A percentile compares a stretch with the other conserved stretches of the same genome.
Conservation (phyloP, 805 yeast genomes). For the Maudiozyma barnettii region DNA sequence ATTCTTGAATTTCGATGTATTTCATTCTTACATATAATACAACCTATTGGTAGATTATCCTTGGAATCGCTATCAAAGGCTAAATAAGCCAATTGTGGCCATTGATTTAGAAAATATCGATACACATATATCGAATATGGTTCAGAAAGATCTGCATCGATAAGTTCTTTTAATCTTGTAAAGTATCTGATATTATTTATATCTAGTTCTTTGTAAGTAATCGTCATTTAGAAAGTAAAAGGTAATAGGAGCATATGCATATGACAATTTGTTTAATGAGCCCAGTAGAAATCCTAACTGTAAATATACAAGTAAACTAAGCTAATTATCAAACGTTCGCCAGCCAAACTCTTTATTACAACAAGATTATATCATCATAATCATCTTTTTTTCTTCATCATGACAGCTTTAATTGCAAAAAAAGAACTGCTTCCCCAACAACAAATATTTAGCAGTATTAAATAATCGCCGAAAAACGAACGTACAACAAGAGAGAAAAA, state of each 20-base stretch:
- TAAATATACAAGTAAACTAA: no score
- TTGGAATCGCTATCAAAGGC: conserved; percentile 36
- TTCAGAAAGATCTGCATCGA: conserved; percentile 72
- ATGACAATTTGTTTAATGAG: no score
- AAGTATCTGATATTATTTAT: conserved; percentile 31
- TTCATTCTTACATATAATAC: conserved; percentile 74
- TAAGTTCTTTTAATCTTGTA: conserved; percentile 42
- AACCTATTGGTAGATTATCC: conserved; percentile 51
- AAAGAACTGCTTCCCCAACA: no score
- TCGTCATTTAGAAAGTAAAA: conserved; percentile 4
- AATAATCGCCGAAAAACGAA: no score
- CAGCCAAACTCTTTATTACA: no score
- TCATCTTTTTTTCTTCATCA: no score
- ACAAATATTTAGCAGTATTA: no score
- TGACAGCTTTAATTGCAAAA: no score
- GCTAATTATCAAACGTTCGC: no score
- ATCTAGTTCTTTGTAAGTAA: conserved; percentile 20
- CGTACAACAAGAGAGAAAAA: no score
- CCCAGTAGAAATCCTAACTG: no score
- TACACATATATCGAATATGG: conserved; percentile 93
- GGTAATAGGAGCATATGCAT: not conserved
- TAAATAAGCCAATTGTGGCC: conserved; percentile 78
- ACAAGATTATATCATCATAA: no score
- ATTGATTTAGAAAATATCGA: conserved; percentile 75
- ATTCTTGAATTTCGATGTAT: conserved; percentile 55